Evolutionary conservation across 108 stramenopile species (phyloP), one percentile per base, ranked within the genome.

Genomic region (Seminavis robusta): DNA sequence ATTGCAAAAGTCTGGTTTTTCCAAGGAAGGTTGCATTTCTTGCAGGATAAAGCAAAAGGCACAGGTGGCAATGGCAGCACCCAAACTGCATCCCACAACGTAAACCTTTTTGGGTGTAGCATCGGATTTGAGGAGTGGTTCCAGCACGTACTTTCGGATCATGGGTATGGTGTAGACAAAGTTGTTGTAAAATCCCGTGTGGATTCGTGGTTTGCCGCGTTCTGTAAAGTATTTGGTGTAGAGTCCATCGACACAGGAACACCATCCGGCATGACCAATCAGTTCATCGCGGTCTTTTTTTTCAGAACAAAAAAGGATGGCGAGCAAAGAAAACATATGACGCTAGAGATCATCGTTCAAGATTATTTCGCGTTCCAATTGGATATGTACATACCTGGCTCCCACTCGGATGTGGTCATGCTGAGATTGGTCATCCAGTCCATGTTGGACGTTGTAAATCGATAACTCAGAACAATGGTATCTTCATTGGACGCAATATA

Each of bases 141-240:
- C 54, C 13, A 55, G 29, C 20, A 69, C 47, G 24, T 69, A 28
- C 36, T 59, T 32, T 11, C 51, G 23, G 15, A 69, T 56, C 43
- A 63, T 45, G 46, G 68, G 68, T 11, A 51, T 55, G 4, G 42
- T 30, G 11, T 52, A 34, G 17, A 69, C 21, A 30, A 69, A 56
- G 16, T 62, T 63, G 55, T 63, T 69, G 61, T 69, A 69, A 33
- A 62, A 69, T 0, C 60, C 53, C 4, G 68, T 69, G 10, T 69
- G 68, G 11, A 62, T 52, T 9, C 68, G 68, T n/a, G 68, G 60
- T 34, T 63, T 69, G 11, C 32, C 13, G 23, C 37, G 19, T 0
- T 28, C 36, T 26, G 20, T 28, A 32, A 52, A 36, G 26, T 37
- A 46, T 10, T 48, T 54, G 30, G 34, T 55, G 11, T 26, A 55